Conservation (phyloP, 73 alveolate species). For the Paramecium sexaurelia region DNA sequence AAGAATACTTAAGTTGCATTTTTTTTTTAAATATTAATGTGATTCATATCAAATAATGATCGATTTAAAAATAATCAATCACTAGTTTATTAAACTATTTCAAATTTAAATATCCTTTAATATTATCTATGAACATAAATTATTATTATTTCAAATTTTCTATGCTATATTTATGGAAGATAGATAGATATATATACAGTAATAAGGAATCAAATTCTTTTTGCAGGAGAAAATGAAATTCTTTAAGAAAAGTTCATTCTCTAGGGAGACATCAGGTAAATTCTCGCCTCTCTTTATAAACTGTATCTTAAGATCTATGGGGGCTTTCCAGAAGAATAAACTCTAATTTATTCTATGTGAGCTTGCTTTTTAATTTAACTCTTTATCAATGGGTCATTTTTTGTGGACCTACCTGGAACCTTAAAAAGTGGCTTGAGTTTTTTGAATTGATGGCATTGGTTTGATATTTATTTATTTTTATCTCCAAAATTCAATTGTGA, state of each 20-base stretch:
- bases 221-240: background rate
- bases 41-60: background rate
- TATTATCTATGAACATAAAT: background rate
- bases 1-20: slow-evolving; percentile 89
- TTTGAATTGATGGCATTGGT: background rate
- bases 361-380: background rate
- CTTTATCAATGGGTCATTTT: background rate
- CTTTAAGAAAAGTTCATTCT: background rate
- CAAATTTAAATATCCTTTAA: background rate
- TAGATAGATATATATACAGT: background rate
- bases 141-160: background rate
- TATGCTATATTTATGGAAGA: background rate
- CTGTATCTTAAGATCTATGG: background rate
- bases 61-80: background rate
- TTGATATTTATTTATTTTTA: background rate
- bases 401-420: background rate
- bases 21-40: background rate
- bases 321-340: background rate
- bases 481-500: background rate
- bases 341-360: background rate
- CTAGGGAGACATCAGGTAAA: background rate
- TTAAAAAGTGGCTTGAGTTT: background rate
- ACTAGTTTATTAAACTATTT: background rate
- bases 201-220: background rate
- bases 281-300: background rate